Conservation (phyloP, 768 basidiomycete genomes). For the Cystofilobasidium ferigula region DNA sequence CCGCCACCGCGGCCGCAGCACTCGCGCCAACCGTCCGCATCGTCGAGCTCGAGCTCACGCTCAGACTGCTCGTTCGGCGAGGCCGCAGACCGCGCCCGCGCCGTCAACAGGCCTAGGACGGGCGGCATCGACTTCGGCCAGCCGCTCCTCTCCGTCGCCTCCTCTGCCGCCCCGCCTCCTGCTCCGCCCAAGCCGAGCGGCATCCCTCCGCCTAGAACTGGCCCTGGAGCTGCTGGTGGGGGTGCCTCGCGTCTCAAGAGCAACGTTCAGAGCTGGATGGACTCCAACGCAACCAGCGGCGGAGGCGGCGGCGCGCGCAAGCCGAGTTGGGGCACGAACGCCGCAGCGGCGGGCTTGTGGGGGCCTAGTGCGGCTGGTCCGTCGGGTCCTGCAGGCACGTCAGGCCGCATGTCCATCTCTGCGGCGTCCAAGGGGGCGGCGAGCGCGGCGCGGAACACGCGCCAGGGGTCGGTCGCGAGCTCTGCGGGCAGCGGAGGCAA, state of each 20-base stretch:
- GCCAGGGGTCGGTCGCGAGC: background rate
- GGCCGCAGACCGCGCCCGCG: background rate
- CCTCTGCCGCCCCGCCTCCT: background rate
- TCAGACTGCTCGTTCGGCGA: conserved; percentile 2
- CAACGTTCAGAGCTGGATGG: background rate
- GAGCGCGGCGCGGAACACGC: background rate
- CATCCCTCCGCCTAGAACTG: background rate
- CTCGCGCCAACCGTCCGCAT: background rate
- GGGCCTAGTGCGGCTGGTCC: background rate
- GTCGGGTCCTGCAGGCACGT: background rate
- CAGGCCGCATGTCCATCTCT: background rate
- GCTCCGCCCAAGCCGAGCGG: background rate
- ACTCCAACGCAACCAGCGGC: background rate
- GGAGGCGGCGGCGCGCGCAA: background rate
- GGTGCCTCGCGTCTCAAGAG: background rate
- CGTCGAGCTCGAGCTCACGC: background rate
- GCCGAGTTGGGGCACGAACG: background rate
- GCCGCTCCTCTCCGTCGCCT: background rate
- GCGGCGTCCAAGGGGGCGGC: background rate
- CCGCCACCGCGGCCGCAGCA: background rate
- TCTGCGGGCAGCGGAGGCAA: background rate
- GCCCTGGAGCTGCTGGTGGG: background rate
- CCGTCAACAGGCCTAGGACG: background rate
- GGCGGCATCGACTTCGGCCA: conserved; percentile 16
- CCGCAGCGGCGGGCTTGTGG: background rate